Evolutionary conservation across 495 filamentous ascomycete species (phyloP), one percentile per base, ranked within the genome.

Genomic region (Tirmania nivea): DNA sequence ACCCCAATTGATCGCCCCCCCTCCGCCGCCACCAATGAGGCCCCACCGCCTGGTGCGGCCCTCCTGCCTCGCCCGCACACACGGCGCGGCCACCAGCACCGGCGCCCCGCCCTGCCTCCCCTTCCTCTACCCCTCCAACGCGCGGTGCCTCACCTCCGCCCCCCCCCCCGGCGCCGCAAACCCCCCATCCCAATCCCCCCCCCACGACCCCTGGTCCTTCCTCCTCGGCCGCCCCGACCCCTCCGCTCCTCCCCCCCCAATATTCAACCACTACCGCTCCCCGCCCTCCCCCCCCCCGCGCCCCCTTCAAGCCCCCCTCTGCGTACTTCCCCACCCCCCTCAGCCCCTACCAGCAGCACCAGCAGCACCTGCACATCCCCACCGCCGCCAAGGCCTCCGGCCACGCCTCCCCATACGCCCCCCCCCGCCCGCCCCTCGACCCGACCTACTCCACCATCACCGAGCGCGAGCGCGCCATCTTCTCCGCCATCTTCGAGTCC

Each of bases 401-500:
- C 21, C 14, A 50, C 21, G n/a, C n/a, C n/a, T 14, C 54, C 54
- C 19, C 34, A 19, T 19, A 48, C 52, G 12, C 52, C 39, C 17
- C 7, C 21, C 14, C 53, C 34, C 3, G 51, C 45, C 17, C 16
- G 34, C 34, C 17, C 20, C 36, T 3, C 17, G 12, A 35, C 14
- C 36, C 50, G 50, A 20, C 34, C 5, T 19, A 21, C 20, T 49
- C 50, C n/a, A 31, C 55, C 12, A 37, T 56, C 36, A 56, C 55
- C 1, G 49, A 51, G 5, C 55, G 62, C 3, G 62, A 64, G 17
- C 58, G 62, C 7, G 53, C 60, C 35, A 60, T 64, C 52, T 64
- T 64, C 50, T 54, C 61, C n/a, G 47, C 53, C 21, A 64, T 64
- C 31, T 64, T 64, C n/a, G 53, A 64, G 25, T 51, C 51, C 17